Evolutionary conservation across 257 asterid genomes (phyloP), one percentile per base, ranked within the genome.

Genomic region (Fraxinus cuspidata): DNA sequence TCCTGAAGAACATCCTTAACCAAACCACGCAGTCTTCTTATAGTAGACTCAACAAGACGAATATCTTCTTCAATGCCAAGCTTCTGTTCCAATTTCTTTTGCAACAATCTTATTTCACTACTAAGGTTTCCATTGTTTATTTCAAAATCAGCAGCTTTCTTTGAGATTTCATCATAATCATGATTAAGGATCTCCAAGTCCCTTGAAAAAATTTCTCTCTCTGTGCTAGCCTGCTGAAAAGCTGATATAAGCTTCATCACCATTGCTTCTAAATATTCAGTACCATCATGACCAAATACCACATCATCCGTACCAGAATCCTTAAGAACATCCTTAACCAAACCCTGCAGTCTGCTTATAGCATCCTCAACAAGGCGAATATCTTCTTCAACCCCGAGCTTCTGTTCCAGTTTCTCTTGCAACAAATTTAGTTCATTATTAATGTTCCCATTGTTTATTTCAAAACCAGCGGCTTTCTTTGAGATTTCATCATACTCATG

Each of bases 241-340:
- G 92, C 91, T 32, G 80, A 78, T 84, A 58, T 72, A 66, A 87
- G 88, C 38, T 40, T 83, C 80, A 40, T 83, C 66, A 84, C 68
- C 72, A 81, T 73, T 13, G 63, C 74, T 78, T 92, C 98, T 19
- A 91, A 77, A 85, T 60, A 81, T 79, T 83, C 84, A 47, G 89
- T 56, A 63, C 86, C 87, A 82, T 87, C 91, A 75, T 78, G 86
- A 87, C 78, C 89, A 83, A 53, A 78, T 31, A 78, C 83, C 77
- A 67, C 80, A 81, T 85, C 90, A 38, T 87, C 92, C n/a, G 82
- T 19, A 80, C 64, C 83, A 83, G 90, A 83, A 80, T 83, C 90
- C 84, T 74, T 86, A 85, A 93, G 94, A 81, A 86, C 87, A 81
- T 89, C 87, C 64, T 76, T 78, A 75, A 92, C 86, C 84, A 90